Percentiles rank a stretch among this genome's conserved stretches.
These are phyloP conservation scores for Murraya paniculata DNA, from an alignment of 345 rosid species.

Conservation along the genomic window DNA sequence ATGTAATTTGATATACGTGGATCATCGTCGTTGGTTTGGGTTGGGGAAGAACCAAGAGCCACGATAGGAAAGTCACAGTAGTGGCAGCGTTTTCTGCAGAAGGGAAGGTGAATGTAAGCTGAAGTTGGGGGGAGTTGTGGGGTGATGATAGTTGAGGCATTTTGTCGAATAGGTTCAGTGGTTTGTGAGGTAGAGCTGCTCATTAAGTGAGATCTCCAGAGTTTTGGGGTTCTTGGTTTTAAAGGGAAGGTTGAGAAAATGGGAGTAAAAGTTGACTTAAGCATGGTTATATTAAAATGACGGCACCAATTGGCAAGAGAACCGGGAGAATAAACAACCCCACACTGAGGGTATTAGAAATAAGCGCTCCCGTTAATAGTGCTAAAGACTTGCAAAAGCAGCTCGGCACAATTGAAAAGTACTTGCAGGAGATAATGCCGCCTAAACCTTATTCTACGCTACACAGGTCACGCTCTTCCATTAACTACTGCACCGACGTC, in stretches of 20 bases:
- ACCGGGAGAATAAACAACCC: neutral
- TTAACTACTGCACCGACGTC: neutral
- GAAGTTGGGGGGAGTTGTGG: conserved; percentile 57
- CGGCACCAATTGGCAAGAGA: neutral
- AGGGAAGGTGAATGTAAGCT: conserved; percentile 88
- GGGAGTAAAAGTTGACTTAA: conserved; percentile 54
- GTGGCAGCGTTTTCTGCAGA: conserved; percentile 94
- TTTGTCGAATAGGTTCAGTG: conserved; percentile 62
- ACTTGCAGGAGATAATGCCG: neutral
- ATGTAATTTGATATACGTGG: conserved; percentile 64
- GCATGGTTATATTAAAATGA: conserved; percentile 19
- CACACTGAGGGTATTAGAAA: neutral
- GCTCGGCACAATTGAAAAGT: neutral
- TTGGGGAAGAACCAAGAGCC: conserved; percentile 69
- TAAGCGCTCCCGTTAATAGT: neutral
- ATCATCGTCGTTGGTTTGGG: conserved; percentile 45
- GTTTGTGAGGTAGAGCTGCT: conserved; percentile 15
- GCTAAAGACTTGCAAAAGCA: neutral
- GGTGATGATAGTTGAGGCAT: conserved; percentile 53
- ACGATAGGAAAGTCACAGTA: conserved; percentile 88
- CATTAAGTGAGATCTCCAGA: neutral
- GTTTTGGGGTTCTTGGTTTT: conserved; percentile 31
- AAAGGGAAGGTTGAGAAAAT: conserved; percentile 45
- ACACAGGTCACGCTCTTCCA: neutral
- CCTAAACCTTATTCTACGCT: neutral